Conservation (phyloP, 768 basidiomycete genomes). For the Phlegmacium glaucopus region DNA sequence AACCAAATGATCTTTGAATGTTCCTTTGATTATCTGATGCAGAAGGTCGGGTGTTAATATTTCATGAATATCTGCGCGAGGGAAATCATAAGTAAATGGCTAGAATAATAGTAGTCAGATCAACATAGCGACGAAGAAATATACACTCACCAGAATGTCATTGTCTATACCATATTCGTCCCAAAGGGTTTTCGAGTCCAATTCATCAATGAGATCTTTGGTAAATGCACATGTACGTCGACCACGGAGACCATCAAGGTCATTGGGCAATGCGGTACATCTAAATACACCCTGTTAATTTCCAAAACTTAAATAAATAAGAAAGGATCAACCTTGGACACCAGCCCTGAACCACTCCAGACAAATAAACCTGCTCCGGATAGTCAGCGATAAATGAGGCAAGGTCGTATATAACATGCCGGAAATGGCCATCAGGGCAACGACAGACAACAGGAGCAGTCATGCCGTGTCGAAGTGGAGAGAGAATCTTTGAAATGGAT, state of each 20-base stretch:
- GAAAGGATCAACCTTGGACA: too few species aligned
- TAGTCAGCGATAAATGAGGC: slow-evolving; percentile 33
- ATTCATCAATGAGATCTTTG: slow-evolving; percentile 12
- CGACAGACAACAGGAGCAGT: slow-evolving; percentile 17
- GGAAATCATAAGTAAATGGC: too few species aligned
- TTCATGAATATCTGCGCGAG: too few species aligned
- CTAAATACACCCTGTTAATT: slow-evolving; percentile 12
- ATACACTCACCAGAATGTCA: too few species aligned
- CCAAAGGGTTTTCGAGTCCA: slow-evolving; percentile 18
- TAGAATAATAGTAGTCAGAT: too few species aligned
- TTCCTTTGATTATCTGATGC: too few species aligned
- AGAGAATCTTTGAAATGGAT: slow-evolving; percentile 20
- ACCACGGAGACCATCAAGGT: slow-evolving; percentile 20
- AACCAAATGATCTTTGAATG: slow-evolving; percentile 34
- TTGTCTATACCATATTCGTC: too few species aligned
- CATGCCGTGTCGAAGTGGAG: slow-evolving; percentile 24
- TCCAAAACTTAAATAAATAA: slow-evolving; percentile 6
- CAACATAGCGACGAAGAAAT: too few species aligned
- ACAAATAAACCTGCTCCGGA: slow-evolving; percentile 26
- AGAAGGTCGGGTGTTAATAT: too few species aligned
- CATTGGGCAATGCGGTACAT: slow-evolving; percentile 15
- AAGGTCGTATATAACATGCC: slow-evolving; percentile 23
- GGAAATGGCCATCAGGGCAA: slow-evolving; percentile 29
- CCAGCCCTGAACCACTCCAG: slow-evolving; percentile 32
- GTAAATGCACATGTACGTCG: slow-evolving; percentile 18